phyloP scores from a whole-genome alignment of 805 yeast species.

The Candida sithepensis region DNA sequence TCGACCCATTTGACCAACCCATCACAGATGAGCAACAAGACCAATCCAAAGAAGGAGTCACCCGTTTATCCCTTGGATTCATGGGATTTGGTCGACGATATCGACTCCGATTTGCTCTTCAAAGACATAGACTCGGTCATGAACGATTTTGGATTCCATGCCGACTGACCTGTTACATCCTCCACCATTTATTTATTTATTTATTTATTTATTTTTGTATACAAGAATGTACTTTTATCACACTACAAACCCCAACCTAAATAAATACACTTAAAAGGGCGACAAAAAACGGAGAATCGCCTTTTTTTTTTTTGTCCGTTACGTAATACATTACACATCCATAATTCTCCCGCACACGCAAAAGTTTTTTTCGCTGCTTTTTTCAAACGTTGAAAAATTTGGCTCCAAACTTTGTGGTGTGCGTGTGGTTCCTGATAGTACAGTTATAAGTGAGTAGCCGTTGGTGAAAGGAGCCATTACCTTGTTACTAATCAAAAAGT shows the following conservation, averaged over 20 bases:
- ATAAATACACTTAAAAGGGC: too few relatives aligned
- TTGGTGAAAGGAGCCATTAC: too few relatives aligned
- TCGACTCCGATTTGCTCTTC: constrained; percentile 59
- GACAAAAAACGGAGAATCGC: too few relatives aligned
- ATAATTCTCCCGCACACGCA: background rate
- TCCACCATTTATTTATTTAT: constrained; percentile 1
- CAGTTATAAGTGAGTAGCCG: background rate
- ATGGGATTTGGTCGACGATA: constrained; percentile 35
- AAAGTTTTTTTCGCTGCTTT: too few relatives aligned
- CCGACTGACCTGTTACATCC: too few relatives aligned
- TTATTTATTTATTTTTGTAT: background rate
- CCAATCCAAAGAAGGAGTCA: background rate
- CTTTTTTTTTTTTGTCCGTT: background rate
- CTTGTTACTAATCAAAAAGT: too few relatives aligned
- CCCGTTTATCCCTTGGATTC: constrained; percentile 34
- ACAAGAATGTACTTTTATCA: background rate
- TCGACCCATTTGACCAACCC: background rate
- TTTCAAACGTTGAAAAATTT: constrained; percentile 3
- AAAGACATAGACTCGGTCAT: constrained; percentile 83
- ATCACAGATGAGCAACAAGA: background rate
- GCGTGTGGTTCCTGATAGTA: background rate
- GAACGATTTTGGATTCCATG: constrained; percentile 90
- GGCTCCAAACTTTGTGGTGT: too few relatives aligned
- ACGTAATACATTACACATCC: background rate
- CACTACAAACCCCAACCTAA: too few relatives aligned